Evolutionary conservation across 257 asterid species (phyloP).

Genomic region (Anisodus acutangulus): DNA sequence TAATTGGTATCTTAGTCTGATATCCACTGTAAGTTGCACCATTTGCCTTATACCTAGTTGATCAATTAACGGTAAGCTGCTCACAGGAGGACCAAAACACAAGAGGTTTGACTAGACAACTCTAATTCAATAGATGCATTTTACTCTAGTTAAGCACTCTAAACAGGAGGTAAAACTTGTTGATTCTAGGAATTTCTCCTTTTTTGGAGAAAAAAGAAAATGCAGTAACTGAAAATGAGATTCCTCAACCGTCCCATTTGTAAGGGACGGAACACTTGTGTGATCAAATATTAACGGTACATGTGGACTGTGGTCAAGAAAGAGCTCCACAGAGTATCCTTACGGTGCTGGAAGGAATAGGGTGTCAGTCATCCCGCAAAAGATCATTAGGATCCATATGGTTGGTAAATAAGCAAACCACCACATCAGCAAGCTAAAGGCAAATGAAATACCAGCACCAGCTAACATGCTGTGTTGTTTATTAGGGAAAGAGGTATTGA

Average conservation of each 20-base stretch:
- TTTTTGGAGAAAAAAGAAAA: not conserved
- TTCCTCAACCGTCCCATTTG: not conserved
- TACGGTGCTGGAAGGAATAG: not conserved
- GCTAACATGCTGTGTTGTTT: not conserved
- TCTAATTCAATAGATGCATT: not conserved
- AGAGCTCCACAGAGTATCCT: not conserved
- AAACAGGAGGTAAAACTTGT: not conserved
- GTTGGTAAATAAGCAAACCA: not conserved
- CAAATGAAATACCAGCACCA: not conserved
- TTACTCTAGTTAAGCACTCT: not conserved
- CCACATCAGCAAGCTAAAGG: not conserved
- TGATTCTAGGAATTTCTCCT: not conserved
- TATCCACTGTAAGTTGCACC: not conserved
- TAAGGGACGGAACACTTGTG: not conserved
- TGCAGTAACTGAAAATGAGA: not conserved
- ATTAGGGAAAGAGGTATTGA: not conserved
- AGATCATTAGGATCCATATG: not conserved
- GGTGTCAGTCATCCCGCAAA: not conserved
- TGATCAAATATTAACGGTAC: not conserved
- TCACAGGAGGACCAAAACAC: not conserved
- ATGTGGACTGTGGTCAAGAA: not conserved
- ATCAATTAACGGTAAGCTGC: not conserved
- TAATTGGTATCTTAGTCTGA: not conserved
- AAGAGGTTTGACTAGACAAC: not conserved
- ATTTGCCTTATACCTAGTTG: not conserved